Conservation (phyloP, 2,329 filamentous ascomycete genomes). For the Macrophomina phaseolina region DNA sequence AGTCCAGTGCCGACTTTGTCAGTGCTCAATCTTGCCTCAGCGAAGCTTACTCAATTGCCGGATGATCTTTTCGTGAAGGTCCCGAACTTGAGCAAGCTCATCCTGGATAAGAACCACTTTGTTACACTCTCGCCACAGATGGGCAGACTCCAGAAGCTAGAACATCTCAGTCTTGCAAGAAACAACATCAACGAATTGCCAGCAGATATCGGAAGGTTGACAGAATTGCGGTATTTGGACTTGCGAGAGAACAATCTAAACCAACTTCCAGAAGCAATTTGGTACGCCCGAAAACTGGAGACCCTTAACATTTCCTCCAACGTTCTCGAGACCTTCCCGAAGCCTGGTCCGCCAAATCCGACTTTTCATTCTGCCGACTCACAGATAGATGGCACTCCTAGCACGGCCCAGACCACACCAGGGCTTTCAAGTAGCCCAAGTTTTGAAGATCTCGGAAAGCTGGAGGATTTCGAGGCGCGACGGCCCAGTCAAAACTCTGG, state of each 20-base stretch:
- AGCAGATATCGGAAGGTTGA: constrained; percentile 83
- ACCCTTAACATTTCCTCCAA: constrained; percentile 96
- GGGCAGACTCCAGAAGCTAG: constrained; percentile 79
- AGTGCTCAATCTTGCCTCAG: constrained; percentile 85
- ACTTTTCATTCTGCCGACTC: constrained; percentile 31
- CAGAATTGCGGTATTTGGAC: constrained; percentile 83
- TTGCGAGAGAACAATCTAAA: constrained; percentile 92
- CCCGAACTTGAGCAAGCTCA: constrained; percentile 82
- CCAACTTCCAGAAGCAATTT: constrained; percentile 88
- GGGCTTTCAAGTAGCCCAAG: constrained; percentile 61
- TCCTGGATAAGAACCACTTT: constrained; percentile 94
- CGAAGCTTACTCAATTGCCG: constrained; percentile 84
- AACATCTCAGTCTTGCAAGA: constrained; percentile 92
- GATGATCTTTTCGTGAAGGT: constrained; percentile 89
- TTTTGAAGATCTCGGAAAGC: constrained; percentile 75
- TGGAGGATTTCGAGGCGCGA: constrained; percentile 68
- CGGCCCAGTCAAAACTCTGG: constrained; percentile 85
- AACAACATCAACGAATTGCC: constrained; percentile 87
- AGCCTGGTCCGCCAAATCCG: constrained; percentile 60
- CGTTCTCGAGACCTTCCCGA: constrained; percentile 87
- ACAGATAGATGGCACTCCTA: constrained; percentile 48
- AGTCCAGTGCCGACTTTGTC: constrained; percentile 80
- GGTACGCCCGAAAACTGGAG: constrained; percentile 90
- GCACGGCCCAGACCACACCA: constrained; percentile 46
- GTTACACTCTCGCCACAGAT: constrained; percentile 86